Evolutionary conservation across 1,139 yeast species (phyloP), one percentile per base, ranked within the genome.

Genomic region (Lodderomyces parapsilosis): DNA sequence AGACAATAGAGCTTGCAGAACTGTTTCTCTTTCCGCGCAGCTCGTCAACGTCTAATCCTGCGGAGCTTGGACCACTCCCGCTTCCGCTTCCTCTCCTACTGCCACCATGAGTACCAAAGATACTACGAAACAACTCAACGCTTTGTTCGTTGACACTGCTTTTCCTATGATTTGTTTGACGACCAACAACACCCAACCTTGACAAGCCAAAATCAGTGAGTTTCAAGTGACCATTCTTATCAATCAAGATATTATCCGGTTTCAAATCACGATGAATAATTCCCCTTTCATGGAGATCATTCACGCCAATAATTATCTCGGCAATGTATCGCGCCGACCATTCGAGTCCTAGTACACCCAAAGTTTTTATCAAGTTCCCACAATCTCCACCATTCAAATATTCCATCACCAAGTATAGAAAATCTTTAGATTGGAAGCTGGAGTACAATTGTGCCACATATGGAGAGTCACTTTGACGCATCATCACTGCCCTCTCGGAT

Each of bases 321-420:
- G 96, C 93, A 46, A 89, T 78, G 55, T 93, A 94, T 51, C 86
- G 75, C 48, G 77, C 81, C 0, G 95, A 84, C 99, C 99, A 93
- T 45, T 83, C 86, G 43, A 87, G 83, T 1, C 96, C 88, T 33
- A 88, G 66, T 2, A 85, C 83, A 0, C 95, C 96, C 60, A 91
- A 71, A 62, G 82, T 81, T 53, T 88, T 87, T 25, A 94, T 68
- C 40, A 94, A 68, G 0, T 96, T 86, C 0, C 97, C 95, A 58
- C 95, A 81, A 62, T 94, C 99, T 23, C 99, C 99, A 33, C 99
- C 99, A 53, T 87, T 89, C 39, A 93, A 69, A 59, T 90, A 94
- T 60, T 94, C 99, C 98, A 94, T 93, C 2, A 94, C 99, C 52
- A 94, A 71, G 58, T 88, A 94, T 22, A 94, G 70, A 58, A 86